Evolutionary conservation across 1,139 yeast species (phyloP), one percentile per base, ranked within the genome.

Genomic region (Pichia sp.): DNA sequence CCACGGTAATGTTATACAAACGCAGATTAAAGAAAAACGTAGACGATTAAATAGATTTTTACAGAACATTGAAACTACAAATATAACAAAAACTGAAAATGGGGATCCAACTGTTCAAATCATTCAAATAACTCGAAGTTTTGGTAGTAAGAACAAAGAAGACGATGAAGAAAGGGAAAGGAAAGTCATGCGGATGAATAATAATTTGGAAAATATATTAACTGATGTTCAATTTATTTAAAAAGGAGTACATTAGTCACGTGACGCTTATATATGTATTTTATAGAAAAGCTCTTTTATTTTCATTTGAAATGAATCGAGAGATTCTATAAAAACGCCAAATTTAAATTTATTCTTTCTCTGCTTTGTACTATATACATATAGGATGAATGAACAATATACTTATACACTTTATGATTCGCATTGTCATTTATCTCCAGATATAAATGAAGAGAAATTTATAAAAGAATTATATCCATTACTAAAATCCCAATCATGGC

Each of bases 381-480:
- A 3, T 8, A 27, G 11, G 10, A 16, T 9, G 4, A 28, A 3
- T 18, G n/a, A n/a, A n/a, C n/a, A n/a, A n/a, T n/a, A n/a, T n/a
- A n/a, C n/a, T n/a, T n/a, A n/a, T n/a, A 13, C n/a, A 3, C n/a
- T 13, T 7, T 67, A 65, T 22, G 89, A 81, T 60, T 76, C 83
- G 1, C 89, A 81, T 53, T 81, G 89, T 54, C 89, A 81, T 57
- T 61, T 74, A 10, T 55, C 68, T 9, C 62, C 68, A 0, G 44
- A 40, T 10, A 49, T 56, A 19, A 47, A 45, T 2, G 18, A 16
- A 3, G 27, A 33, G 1, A 25, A n/a, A 3, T 43, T 42, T 15
- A 30, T 38, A 2, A 30, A 41, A 11, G 37, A 47, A 3, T 35
- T 38, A 6, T 11, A 29, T 6, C 35, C 36, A 15, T 28, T 44